phyloP scores from a whole-genome alignment of 345 rosid genomes.

The Eucalyptus decipiens region DNA sequence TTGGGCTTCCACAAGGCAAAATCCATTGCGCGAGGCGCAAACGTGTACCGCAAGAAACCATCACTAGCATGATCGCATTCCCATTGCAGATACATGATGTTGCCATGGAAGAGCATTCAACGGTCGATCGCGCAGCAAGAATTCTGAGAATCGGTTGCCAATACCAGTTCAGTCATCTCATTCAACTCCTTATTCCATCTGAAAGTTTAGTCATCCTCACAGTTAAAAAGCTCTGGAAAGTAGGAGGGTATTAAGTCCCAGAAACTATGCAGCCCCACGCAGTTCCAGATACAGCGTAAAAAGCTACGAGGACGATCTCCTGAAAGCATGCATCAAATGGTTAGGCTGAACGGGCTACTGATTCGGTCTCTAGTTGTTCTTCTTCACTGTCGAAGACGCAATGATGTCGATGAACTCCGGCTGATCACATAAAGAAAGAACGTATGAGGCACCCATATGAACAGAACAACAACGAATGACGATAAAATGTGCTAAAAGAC shows the following conservation, averaged over 20 bases:
- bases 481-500: background rate
- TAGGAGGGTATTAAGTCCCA: background rate
- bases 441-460: background rate
- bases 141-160: background rate
- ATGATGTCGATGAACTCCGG: conserved; percentile 61
- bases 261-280: background rate
- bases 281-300: background rate
- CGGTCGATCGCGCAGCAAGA: background rate
- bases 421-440: conserved; percentile 3
- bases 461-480: background rate
- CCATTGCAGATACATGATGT: background rate
- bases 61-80: background rate
- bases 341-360: background rate
- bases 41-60: background rate
- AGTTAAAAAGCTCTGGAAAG: background rate
- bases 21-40: background rate
- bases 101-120: background rate
- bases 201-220: background rate
- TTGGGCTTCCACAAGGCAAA: background rate
- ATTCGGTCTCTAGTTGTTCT: conserved; percentile 14
- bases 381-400: conserved; percentile 47
- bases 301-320: background rate
- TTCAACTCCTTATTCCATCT: background rate
- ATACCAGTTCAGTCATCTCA: background rate
- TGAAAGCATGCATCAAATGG: background rate